phyloP scores from a whole-genome alignment of 2,329 filamentous ascomycete species.

The Neofusicoccum kwambonambiense region DNA sequence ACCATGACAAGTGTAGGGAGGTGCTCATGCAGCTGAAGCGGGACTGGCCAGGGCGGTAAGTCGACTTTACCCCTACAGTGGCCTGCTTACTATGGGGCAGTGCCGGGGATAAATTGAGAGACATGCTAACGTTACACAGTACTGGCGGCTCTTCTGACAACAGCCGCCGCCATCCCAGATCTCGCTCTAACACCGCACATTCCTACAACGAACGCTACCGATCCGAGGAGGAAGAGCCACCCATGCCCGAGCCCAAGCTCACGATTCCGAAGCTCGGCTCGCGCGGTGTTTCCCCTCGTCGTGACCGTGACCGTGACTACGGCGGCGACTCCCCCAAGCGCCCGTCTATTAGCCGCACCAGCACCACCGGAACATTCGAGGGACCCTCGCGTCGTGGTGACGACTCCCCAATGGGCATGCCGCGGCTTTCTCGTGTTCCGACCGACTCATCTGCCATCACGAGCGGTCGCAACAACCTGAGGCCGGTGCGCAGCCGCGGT shows the following conservation, averaged over 20 bases:
- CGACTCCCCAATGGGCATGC: constrained; percentile 47
- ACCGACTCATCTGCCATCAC: constrained; percentile 55
- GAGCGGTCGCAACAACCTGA: constrained; percentile 48
- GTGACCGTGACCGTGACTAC: constrained; percentile 20
- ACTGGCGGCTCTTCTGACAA: constrained; percentile 24
- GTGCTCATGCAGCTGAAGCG: constrained; percentile 69
- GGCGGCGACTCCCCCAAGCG: constrained; percentile 37
- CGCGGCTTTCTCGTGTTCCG: constrained; percentile 51
- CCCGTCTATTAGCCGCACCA: constrained; percentile 47
- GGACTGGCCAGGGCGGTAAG: constrained; percentile 66
- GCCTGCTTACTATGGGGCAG: constrained; percentile 26
- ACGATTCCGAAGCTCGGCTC: constrained; percentile 41
- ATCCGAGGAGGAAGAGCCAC: constrained; percentile 56
- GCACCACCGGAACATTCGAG: constrained; percentile 56
- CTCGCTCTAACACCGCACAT: constrained; percentile 63
- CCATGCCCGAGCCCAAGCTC: constrained; percentile 51
- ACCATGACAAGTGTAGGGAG: constrained; percentile 86
- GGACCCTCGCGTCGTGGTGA: constrained; percentile 55
- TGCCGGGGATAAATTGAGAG: constrained; percentile 23
- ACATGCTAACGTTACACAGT: constrained; percentile 28
- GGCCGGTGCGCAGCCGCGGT: constrained; percentile 38
- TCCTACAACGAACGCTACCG: constrained; percentile 62
- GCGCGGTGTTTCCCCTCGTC: constrained; percentile 43
- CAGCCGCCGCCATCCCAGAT: constrained; percentile 48
- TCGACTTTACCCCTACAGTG: constrained; percentile 2